Evolutionary conservation across 805 yeast genomes (phyloP), one percentile per base, ranked within the genome.

Genomic region (Candida namnaoensis): DNA sequence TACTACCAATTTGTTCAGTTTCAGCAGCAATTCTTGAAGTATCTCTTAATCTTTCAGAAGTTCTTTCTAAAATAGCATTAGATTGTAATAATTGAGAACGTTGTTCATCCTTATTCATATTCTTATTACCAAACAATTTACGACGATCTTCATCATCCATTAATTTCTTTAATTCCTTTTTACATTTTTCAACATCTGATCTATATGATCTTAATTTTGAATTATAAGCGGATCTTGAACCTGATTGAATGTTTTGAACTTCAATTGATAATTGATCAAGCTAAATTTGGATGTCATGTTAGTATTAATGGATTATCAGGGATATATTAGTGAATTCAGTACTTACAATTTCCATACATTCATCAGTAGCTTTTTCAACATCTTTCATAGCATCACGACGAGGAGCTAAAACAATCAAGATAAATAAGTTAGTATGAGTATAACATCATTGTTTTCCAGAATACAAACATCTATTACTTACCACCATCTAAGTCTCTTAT

Each of bases 11-110:
- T 30, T 72, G 71, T 62, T 93, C 99, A 0, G 99, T 88, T 52
- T 93, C 99, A 40, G 84, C 68, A 7, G 98, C 99, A 3, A 88
- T 71, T 50, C 97, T 72, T 47, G 91, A 95, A 19, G 93, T 82
- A 38, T 93, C 97, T 45, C 82, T 73, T 38, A 93, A 70, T 51
- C 96, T 74, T 47, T 90, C 91, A 2, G 88, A 75, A 1, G 95
- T 76, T 49, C 93, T 72, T 49, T 87, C 95, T 44, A 93, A 70
- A 4, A 93, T 72, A 2, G 88, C 81, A 54, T 86, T 86, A 46
- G 86, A 86, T 41, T 76, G 72, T 43, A 93, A 68, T 37, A 93
- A 69, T 51, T 82, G 86, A 52, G 84, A 88, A 39, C 98, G 76
- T 62, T 93, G 98, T 23, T 67, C 64, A 49, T 79, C 82, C 39